Evolutionary conservation across 192 early-diverging fungal species (phyloP), one percentile per base, ranked within the genome.

Genomic region (Jimgerdemannia lactiflua): DNA sequence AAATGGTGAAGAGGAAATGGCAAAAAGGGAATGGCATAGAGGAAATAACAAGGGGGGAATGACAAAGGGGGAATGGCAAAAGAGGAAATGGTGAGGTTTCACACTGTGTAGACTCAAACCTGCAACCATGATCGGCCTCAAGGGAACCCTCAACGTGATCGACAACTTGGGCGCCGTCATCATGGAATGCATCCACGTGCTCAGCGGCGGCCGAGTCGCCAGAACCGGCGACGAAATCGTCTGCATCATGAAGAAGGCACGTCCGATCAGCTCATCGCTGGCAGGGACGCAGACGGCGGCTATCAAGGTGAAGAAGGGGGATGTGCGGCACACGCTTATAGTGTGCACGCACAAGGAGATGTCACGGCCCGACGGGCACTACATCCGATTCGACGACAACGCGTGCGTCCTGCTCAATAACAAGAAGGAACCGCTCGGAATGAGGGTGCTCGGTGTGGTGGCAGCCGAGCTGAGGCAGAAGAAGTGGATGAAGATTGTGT

Each of bases 331-430:
- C 65, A 96, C 95, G 0, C 80, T 99, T 10, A 91, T 99, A 42
- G 96, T 97, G 54, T 88, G 97, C 68, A 95, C 95, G 64, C 89
- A 89, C 75, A 96, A 95, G 84, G 94, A 95, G 80, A 92, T 94
- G 71, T 80, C 91, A 42, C 90, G 97, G 59, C 91, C 93, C 18
- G 97, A 99, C 74, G 97, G 97, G 70, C 91, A 92, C 67, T 95
- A 93, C 71, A 90, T 97, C 67, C 89, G 92, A 43, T 99, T 99
- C 77, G 97, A 99, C 75, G 97, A 99, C 80, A 99, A 99, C 79
- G 97, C 97, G 17, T 94, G 92, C 74, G 92, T 99, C 74, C 88
- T 99, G 76, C 87, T 99, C 73, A 97, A 95, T 83, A 94, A 97
- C 81, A 90, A 94, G 83, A 92, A 92, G 63, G 95, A 97, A 79